Conservation (phyloP, 768 basidiomycete species). For the Termitomyces sp. region DNA sequence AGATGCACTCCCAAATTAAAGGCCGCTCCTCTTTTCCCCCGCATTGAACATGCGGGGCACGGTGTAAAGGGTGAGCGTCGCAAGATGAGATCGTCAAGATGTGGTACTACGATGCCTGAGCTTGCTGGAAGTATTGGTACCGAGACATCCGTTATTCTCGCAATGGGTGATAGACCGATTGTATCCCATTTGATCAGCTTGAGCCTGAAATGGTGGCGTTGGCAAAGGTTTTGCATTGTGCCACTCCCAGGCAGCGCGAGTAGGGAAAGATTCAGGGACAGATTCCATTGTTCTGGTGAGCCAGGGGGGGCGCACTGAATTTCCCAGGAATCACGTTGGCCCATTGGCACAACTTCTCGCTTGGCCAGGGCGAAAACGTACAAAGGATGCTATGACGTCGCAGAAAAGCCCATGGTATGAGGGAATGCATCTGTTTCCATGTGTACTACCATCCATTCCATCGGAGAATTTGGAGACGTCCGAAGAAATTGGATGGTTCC, state of each 20-base stretch:
- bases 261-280: neutral
- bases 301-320: neutral
- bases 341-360: neutral
- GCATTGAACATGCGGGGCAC: neutral
- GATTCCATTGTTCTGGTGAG: neutral
- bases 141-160: constrained; percentile 1
- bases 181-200: neutral
- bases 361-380: constrained; percentile 1
- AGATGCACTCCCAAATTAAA: neutral
- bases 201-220: neutral
- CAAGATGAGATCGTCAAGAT: neutral
- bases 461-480: neutral
- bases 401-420: neutral
- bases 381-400: neutral
- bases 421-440: neutral
- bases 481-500: neutral
- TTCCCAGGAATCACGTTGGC: neutral
- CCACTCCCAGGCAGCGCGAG: constrained; percentile 7
- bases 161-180: neutral
- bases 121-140: neutral
- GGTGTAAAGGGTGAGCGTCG: neutral
- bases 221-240: neutral
- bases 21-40: neutral
- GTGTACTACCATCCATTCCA: neutral
- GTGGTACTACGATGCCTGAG: neutral